A percentile compares a stretch with the other conserved stretches of the same genome.
These are phyloP conservation scores for Microglena sp. DNA, from an alignment of 139 green algal genomes.

Conservation along the genomic window DNA sequence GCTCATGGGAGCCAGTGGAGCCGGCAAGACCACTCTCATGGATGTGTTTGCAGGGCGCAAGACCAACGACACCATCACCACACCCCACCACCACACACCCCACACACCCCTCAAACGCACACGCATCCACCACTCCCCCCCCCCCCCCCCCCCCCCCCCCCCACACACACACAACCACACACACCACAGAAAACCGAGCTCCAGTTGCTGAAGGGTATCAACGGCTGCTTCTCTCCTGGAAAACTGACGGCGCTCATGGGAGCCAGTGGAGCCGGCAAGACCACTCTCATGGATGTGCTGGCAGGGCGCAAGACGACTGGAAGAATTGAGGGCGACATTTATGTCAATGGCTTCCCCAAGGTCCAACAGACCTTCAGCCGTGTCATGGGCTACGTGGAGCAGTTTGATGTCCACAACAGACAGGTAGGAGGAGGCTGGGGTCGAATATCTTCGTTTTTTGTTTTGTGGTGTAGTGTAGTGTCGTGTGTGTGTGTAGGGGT, in stretches of 20 bases:
- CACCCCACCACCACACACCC: too few species aligned
- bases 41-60: conserved; percentile 69
- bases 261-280: conserved; percentile 1
- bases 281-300: conserved; percentile 9
- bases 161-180: too few species aligned
- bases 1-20: conserved; percentile 18
- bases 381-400: conserved; percentile 41
- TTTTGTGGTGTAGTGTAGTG: neutral
- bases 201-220: conserved; percentile 12
- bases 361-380: conserved; percentile 45
- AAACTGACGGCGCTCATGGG: conserved; percentile 22
- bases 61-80: too few species aligned
- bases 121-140: too few species aligned
- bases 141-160: too few species aligned
- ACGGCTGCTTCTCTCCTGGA: conserved; percentile 2
- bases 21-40: conserved; percentile 14
- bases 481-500: neutral
- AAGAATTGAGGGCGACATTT: conserved; percentile 31
- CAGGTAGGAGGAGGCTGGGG: neutral
- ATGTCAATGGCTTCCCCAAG: conserved; percentile 48
- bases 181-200: too few species aligned
- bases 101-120: too few species aligned
- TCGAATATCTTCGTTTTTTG: neutral
- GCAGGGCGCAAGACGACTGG: conserved; percentile 33
- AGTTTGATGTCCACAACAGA: conserved; percentile 24